These are phyloP conservation scores for Arabis alpina DNA, from an alignment of 345 rosid species.

Conservation along the genomic window DNA sequence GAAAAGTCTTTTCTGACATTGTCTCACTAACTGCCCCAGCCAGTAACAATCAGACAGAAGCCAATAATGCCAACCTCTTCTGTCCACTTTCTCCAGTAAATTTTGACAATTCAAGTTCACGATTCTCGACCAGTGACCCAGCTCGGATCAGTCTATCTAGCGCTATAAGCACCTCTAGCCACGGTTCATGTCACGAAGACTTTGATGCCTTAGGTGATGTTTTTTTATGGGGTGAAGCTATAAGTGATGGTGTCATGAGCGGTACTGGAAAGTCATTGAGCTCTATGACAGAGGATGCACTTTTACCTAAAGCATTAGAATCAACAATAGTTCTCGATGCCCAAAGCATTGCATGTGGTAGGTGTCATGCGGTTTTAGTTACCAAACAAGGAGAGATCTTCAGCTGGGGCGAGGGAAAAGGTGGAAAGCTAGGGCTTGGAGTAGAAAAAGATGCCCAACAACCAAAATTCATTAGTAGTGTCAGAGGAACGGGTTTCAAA, in stretches of 20 bases:
- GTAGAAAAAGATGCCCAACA: constrained; percentile 53
- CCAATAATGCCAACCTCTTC: constrained; percentile 41
- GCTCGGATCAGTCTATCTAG: constrained; percentile 79
- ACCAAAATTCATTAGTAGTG: constrained; percentile 67
- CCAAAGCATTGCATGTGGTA: constrained; percentile 77
- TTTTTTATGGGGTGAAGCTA: constrained; percentile 92
- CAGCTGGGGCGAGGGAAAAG: constrained; percentile 89
- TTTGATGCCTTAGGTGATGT: constrained; percentile 87
- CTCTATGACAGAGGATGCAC: constrained; percentile 53
- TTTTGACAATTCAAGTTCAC: constrained; percentile 57
- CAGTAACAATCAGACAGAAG: constrained; percentile 50
- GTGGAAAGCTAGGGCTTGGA: constrained; percentile 95
- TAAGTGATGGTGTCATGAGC: constrained; percentile 61
- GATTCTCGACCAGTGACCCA: constrained; percentile 63
- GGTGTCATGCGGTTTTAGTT: constrained; percentile 80
- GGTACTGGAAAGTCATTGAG: constrained; percentile 48
- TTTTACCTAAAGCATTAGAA: constrained; percentile 77
- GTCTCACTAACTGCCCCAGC: constrained; percentile 62
- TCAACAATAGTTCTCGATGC: constrained; percentile 75
- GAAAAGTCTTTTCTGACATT: constrained; percentile 73
- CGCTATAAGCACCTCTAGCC: constrained; percentile 86
- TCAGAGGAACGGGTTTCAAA: constrained; percentile 67
- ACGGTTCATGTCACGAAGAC: constrained; percentile 75
- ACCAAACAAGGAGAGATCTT: constrained; percentile 83
- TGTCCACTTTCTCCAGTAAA: constrained; percentile 35